phyloP scores from a whole-genome alignment of 345 rosid species.

The Melaleuca quinquenervia region DNA sequence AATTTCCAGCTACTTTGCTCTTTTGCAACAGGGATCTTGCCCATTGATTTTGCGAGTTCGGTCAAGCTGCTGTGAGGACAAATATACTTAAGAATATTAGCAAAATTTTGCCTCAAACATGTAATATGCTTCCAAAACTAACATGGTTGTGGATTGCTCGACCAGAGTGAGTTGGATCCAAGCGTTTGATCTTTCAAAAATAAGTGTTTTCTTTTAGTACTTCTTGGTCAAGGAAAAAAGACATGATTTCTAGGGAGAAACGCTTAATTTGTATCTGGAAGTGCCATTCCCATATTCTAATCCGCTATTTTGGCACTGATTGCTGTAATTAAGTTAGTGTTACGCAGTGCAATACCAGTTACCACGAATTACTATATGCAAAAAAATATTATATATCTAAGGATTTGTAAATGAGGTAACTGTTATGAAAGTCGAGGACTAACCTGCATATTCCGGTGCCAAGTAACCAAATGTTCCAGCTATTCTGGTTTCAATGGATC shows the following conservation, averaged over 20 bases:
- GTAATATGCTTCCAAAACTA: background rate
- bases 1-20: background rate
- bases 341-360: background rate
- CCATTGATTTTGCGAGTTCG: background rate
- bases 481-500: slow-evolving; percentile 70
- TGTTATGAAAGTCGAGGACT: background rate
- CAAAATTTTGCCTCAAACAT: background rate
- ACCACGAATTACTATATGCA: background rate
- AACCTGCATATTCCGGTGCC: slow-evolving; percentile 95
- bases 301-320: background rate
- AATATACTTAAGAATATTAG: background rate
- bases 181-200: background rate
- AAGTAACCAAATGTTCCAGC: slow-evolving; percentile 96
- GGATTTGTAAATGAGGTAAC: background rate
- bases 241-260: background rate
- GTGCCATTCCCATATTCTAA: background rate
- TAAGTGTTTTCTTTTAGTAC: background rate
- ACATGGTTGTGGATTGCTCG: background rate
- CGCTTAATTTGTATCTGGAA: background rate
- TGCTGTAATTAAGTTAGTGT: background rate
- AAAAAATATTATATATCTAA: background rate
- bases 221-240: background rate
- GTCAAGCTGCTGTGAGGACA: background rate
- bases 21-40: background rate
- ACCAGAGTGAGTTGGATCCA: background rate